Evolutionary conservation across 768 basidiomycete genomes (phyloP), one percentile per base, ranked within the genome.

Genomic region (Pholiota molesta): DNA sequence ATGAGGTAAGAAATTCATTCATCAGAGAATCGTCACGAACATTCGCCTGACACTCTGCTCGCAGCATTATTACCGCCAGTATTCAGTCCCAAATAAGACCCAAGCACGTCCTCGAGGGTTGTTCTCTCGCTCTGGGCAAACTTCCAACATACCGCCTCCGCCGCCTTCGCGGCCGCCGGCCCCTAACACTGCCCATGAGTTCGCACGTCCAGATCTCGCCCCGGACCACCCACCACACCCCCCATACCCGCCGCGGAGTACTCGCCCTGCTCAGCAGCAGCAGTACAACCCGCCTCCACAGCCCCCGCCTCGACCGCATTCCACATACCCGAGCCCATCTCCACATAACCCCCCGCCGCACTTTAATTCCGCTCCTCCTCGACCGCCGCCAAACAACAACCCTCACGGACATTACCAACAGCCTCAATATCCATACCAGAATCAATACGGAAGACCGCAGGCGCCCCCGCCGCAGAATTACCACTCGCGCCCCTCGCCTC

Each of bases 131-230:
- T 64, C 75, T 29, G 74, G 71, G 63, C 75, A 67, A 69, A 75
- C 59, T 54, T 62, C 68, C 35, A 63, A 51, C 54, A 62, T 53
- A 55, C 65, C 71, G 16, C 66, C 70, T 17, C 71, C 74, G 8
- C 69, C 74, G 6, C 74, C 77, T 11, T 75, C 78, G n/a, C 75
- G 72, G 10, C 80, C 76, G 8, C 73, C 73, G 10, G 71, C 78
- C 7, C 66, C 61, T 13, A 35, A 71, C 44, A 61, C 74, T 33
- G 68, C 61, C 11, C 75, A 72, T 14, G 71, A 76, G 57, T 88
- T 89, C 62, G 74, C 88, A n/a, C 78, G 89, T 52, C 89, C 88
- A 14, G 88, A 90, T 68, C 81, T 89, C 14, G 83, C 79, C 42
- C 81, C 85, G 4, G 83, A 83, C 61, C 61, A 68, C 55, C 71